Base-by-base conservation (phyloP, 2,329 filamentous ascomycete species). In the Botryotinia globosa region DNA sequence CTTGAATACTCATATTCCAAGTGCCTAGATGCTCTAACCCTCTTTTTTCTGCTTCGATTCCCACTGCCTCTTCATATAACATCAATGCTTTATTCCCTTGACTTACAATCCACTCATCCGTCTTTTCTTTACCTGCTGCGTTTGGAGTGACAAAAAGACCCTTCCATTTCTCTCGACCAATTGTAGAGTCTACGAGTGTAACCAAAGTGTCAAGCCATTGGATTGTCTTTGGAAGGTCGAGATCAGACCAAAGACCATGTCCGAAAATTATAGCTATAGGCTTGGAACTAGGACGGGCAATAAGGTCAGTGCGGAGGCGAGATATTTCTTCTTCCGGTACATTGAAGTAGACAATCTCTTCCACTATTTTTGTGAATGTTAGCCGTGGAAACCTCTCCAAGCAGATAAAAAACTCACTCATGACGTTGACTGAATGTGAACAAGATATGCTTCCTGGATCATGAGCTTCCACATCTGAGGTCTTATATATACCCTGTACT, bases 1-100 rank as follows among this genome's bases (percentile, higher is more conserved):
- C 81, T 76, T 85, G 84, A 71, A 85, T 82, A 74, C 83, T 85
- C 83, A 85, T 85, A 74, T 85, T 86, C 84, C 84, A 86, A 45
- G 84, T 85, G 16, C 85, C 84, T 54, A 86, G 77, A 76, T 84
- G 82, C 73, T 85, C 84, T 32, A 85, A 77, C 1, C 83, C 81
- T 64, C 79, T 80, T 73, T 79, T 81, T 58, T 10, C n/a, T 8
- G 72, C 76, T 48, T 76, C 76, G 45, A 76, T 73, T 9, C 72
- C 73, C 8, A 70, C 77, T 74, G 34, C 78, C 74, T 84, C 82
- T 77, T 86, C 84, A 74, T 85, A 86, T 7, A 82, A 74, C 76
- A 83, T 81, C 51, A 85, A 77, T 12, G 83, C 84, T 77, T 85
- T 85, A 74, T 85, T 85, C 4, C 84, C 84, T 73, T 86, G 84